Conservation (phyloP, 345 rosid genomes). For the Mallotus nudiflorus region DNA sequence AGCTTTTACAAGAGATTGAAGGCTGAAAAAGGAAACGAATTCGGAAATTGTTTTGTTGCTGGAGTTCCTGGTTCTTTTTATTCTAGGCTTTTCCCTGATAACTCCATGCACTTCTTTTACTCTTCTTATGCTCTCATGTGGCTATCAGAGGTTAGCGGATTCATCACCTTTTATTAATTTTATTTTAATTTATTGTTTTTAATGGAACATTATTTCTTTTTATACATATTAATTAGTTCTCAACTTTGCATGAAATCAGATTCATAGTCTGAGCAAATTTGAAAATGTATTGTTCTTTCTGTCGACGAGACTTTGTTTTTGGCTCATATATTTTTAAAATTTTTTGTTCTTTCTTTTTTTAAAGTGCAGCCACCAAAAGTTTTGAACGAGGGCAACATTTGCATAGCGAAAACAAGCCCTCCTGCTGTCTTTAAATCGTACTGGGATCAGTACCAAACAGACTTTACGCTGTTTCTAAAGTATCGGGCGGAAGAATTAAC, state of each 20-base stretch:
- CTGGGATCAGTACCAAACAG: slow-evolving; percentile 41
- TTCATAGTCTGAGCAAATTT: too few species aligned
- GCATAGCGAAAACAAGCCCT: slow-evolving; percentile 36
- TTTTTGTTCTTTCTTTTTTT: too few species aligned
- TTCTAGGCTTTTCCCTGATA: slow-evolving; percentile 21
- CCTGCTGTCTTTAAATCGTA: slow-evolving; percentile 36
- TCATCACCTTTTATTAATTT: too few species aligned
- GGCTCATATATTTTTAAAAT: too few species aligned
- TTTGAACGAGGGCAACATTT: slow-evolving; percentile 22
- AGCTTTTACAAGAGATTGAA: slow-evolving; percentile 13
- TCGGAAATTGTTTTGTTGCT: slow-evolving; percentile 21
- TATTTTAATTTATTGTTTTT: too few species aligned
- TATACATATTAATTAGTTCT: too few species aligned
- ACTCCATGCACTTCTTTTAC: slow-evolving; percentile 24
- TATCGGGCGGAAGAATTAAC: slow-evolving; percentile 44
- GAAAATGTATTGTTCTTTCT: too few species aligned
- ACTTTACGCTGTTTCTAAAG: slow-evolving; percentile 44
- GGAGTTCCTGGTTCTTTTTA: slow-evolving; percentile 32
- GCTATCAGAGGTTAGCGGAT: slow-evolving; percentile 22
- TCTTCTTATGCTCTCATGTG: slow-evolving; percentile 26
- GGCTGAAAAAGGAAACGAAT: slow-evolving; percentile 11
- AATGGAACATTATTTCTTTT: too few species aligned
- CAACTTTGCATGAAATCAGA: too few species aligned
- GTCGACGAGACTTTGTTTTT: too few species aligned
- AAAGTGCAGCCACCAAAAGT: too few species aligned